These are phyloP conservation scores for Toxicodendron radicans DNA, from an alignment of 345 rosid species.

Conservation along the genomic window DNA sequence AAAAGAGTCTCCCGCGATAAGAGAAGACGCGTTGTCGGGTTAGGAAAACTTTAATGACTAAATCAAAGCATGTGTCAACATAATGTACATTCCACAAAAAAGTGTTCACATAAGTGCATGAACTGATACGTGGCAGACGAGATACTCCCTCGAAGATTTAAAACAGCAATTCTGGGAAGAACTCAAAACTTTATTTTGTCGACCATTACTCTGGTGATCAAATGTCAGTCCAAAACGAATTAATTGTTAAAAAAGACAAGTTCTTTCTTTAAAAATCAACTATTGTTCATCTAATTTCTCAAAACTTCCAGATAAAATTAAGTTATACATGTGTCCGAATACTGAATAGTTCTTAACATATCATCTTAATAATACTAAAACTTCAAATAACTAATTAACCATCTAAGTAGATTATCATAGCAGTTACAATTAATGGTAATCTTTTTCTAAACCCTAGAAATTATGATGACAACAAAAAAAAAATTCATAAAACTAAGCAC, in stretches of 20 bases:
- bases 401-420: neutral
- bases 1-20: neutral
- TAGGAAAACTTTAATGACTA: neutral
- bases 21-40: neutral
- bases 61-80: neutral
- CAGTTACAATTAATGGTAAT: neutral
- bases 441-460: conserved; percentile 1
- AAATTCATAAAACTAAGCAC: neutral
- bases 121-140: neutral
- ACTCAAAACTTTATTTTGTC: neutral
- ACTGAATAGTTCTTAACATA: neutral
- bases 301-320: neutral
- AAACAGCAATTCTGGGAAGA: neutral
- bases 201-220: neutral
- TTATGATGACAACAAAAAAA: too few relatives aligned
- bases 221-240: neutral
- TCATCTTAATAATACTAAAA: neutral
- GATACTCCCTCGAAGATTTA: neutral
- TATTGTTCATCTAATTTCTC: neutral
- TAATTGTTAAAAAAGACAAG: neutral
- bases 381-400: neutral
- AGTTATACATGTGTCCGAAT: neutral
- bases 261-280: neutral
- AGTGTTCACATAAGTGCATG: neutral
- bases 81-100: neutral